Evolutionary conservation across 2,329 filamentous ascomycete genomes (phyloP), one percentile per base, ranked within the genome.

Genomic region (Aspergillaceae sp.): DNA sequence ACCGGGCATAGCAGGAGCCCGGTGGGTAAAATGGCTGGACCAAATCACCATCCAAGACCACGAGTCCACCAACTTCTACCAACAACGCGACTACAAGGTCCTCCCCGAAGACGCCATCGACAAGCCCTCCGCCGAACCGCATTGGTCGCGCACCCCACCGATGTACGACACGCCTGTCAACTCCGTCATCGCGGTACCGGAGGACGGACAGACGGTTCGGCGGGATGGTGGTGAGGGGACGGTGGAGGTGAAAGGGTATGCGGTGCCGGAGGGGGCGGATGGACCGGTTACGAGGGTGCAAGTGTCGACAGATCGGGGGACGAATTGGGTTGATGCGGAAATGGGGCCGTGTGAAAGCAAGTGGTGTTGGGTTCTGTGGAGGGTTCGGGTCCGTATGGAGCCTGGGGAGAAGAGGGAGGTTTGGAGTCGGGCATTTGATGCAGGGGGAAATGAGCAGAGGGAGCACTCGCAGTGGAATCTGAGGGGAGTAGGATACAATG

Each of bases 281-380:
- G 77, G 78, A 0, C 77, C 77, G 0, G 68, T 80, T 2, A 65
- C 66, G 3, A 71, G 63, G 40, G 78, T 81, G 1, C 74, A 80
- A 55, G 71, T 80, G 27, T 75, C 70, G 4, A 63, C 53, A 0
- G 75, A 80, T 55, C 69, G 65, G 11, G 75, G 76, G 0, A 53
- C 59, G 38, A 73, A 65, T 0, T 81, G 77, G 77, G 56, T 62
- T 4, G 66, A 75, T 46, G 75, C 76, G 3, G 59, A 72, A 38
- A 56, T 75, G 27, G 48, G 60, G 9, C 45, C 40, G 35, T 48
- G 44, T 44, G 50, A 30, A 46, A 54, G 66, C 7, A 77, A 72
- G 51, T 80, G 77, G 78, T 70, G 72, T 38, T 82, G 78, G 78
- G 69, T 70, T 40, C 56, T 82, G 33, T 82, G 78, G 78, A 68